These are phyloP conservation scores for Colletotrichum theobromicola DNA, from an alignment of 2,329 filamentous ascomycete genomes.

Conservation along the genomic window DNA sequence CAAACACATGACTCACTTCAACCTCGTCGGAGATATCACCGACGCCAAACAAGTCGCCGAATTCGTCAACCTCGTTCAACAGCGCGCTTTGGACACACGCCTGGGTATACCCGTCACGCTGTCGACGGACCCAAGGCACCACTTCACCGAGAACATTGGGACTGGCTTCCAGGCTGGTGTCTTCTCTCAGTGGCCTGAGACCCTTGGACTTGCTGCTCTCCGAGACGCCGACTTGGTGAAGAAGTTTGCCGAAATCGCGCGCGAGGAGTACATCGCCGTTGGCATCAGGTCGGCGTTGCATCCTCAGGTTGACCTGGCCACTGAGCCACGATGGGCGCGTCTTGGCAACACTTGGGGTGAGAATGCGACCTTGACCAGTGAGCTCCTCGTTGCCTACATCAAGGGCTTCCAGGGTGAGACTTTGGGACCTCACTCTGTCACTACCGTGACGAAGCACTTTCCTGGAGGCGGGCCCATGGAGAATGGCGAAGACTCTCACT, in stretches of 20 bases:
- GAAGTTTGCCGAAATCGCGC: conserved; percentile 52
- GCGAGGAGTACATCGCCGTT: conserved; percentile 49
- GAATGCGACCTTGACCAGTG: conserved; percentile 45
- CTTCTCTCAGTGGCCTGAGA: conserved; percentile 58
- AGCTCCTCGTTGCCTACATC: conserved; percentile 47
- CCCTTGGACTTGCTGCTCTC: conserved; percentile 53
- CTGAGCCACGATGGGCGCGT: conserved; percentile 56
- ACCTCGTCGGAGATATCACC: conserved; percentile 46
- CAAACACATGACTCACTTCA: conserved; percentile 50
- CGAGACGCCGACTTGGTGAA: conserved; percentile 46
- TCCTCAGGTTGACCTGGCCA: conserved; percentile 55
- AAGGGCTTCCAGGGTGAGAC: conserved; percentile 50
- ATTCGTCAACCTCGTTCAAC: conserved; percentile 48
- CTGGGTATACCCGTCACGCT: conserved; percentile 55
- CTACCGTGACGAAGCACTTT: conserved; percentile 59
- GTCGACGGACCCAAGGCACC: conserved; percentile 52
- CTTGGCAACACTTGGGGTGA: conserved; percentile 52
- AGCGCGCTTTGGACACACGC: conserved; percentile 45
- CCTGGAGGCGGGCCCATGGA: conserved; percentile 54
- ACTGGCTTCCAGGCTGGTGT: conserved; percentile 46
- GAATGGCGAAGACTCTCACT: conserved; percentile 58
- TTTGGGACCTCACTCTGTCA: conserved; percentile 48
- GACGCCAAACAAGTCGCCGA: conserved; percentile 38
- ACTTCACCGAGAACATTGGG: conserved; percentile 47
- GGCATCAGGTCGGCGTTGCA: conserved; percentile 52